Conservation (phyloP, 768 basidiomycete genomes). For the Suillus subluteus region DNA sequence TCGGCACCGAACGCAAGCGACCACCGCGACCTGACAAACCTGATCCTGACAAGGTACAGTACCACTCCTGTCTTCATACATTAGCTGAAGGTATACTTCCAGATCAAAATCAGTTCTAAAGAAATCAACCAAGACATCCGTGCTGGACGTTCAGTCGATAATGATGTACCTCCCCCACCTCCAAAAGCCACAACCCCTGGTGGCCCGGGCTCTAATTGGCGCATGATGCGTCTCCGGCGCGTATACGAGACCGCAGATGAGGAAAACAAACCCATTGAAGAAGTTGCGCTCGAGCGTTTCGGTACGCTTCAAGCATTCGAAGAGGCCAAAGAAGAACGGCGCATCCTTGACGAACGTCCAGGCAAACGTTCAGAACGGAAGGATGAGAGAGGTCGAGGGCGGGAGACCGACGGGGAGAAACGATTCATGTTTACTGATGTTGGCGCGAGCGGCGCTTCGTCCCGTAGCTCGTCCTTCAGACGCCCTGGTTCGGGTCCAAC, state of each 20-base stretch:
- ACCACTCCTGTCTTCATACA: neutral
- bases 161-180: slow-evolving; percentile 40
- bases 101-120: slow-evolving; percentile 64
- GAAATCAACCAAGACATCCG: slow-evolving; percentile 66
- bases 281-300: slow-evolving; percentile 88
- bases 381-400: slow-evolving; percentile 39
- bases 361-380: slow-evolving; percentile 49
- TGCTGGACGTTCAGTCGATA: slow-evolving; percentile 45
- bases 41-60: slow-evolving; percentile 71
- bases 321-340: slow-evolving; percentile 86
- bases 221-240: slow-evolving; percentile 94
- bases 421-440: slow-evolving; percentile 73
- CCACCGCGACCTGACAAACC: slow-evolving; percentile 59
- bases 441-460: slow-evolving; percentile 63
- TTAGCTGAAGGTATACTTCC: slow-evolving; percentile 21
- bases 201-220: slow-evolving; percentile 93
- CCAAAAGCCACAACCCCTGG: slow-evolving; percentile 70
- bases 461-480: slow-evolving; percentile 86
- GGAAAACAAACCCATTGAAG: slow-evolving; percentile 69
- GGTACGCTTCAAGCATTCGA: slow-evolving; percentile 84
- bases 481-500: slow-evolving; percentile 66
- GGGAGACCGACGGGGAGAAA: slow-evolving; percentile 45
- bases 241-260: slow-evolving; percentile 92
- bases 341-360: slow-evolving; percentile 82
- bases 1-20: slow-evolving; percentile 82